Base-by-base conservation (phyloP, 441 rosid species). In the Erodium trifolium region DNA sequence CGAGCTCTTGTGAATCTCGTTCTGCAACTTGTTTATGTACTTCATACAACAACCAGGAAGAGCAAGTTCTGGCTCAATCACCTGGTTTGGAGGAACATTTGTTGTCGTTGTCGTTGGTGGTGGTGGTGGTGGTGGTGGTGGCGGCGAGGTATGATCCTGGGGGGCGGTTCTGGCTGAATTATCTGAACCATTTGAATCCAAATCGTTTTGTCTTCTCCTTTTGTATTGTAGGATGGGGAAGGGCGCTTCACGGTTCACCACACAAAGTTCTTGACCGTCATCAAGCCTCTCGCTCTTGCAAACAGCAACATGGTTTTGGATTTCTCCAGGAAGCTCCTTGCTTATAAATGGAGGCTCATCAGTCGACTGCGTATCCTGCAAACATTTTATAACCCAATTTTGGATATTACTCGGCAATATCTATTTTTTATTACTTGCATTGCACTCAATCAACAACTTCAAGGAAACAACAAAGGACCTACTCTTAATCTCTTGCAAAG, bases 171-270 rank as follows among this genome's bases (percentile, higher is more conserved):
- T 80, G 41, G 78, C 79, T 64, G 96, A 87, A 75, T 80, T 79
- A 66, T 86, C 87, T 0, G 89, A 79, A 72, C 41, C 79, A 67
- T 74, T 83, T 27, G 89, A 78, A 74, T 65, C 76, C 63, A 76
- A 83, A 11, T 93, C 96, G n/a, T 80, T 73, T 12, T 76, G 84
- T 80, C 86, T 82, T 67, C 93, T 84, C 72, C 96, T 79, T 79
- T 87, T 93, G 72, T 90, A 90, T 41, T 84, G 90, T 63, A 84
- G 86, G 17, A 88, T 71, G 11, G 91, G 90, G 17, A 82, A 83
- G 17, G 92, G 72, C 45, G 84, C 90, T 74, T 88, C 91, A 51
- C 78, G 82, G 73, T 86, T 82, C 31, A 87, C 84, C 73, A 85
- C 73, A 16, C 87, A 83, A 19, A 80, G 11, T 2, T 84, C 73